Conservation (phyloP, 257 asterid species). For the Fraxinus pennsylvanica region DNA sequence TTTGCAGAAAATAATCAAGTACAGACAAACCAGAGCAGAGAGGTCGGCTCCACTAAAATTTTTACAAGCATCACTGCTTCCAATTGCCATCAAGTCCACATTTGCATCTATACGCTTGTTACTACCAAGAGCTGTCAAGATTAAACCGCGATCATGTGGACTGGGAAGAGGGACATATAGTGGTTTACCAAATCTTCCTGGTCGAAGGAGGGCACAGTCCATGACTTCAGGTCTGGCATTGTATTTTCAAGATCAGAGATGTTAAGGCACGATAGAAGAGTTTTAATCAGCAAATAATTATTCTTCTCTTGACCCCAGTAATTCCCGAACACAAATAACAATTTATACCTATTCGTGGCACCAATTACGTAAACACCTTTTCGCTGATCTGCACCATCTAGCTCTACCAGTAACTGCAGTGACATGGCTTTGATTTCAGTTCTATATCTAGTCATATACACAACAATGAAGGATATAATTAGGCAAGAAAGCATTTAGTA, state of each 20-base stretch:
- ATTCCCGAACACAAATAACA: not conserved
- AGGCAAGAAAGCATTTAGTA: not conserved
- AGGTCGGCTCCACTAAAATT: conserved; percentile 90
- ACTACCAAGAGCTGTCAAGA: conserved; percentile 67
- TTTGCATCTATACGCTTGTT: conserved; percentile 56
- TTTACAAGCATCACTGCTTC: conserved; percentile 51
- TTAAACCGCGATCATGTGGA: conserved; percentile 82
- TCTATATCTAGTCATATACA: conserved; percentile 9
- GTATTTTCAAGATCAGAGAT: conserved; percentile 17
- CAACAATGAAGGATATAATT: not conserved
- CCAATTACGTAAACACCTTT: conserved; percentile 80
- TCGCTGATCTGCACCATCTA: conserved; percentile 80
- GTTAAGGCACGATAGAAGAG: not conserved
- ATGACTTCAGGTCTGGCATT: conserved; percentile 74
- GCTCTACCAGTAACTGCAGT: conserved; percentile 77
- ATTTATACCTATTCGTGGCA: conserved; percentile 79
- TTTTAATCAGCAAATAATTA: conserved; percentile 12
- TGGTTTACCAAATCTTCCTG: conserved; percentile 80
- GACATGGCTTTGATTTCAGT: conserved; percentile 19
- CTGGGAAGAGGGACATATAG: conserved; percentile 80
- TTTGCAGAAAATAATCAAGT: not conserved
- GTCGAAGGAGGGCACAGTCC: conserved; percentile 79
- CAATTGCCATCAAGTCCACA: conserved; percentile 73
- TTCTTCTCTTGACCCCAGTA: not conserved
- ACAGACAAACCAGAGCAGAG: conserved; percentile 55